These are phyloP conservation scores for Eucalyptus caleyi DNA, from an alignment of 345 rosid genomes.

Conservation along the genomic window DNA sequence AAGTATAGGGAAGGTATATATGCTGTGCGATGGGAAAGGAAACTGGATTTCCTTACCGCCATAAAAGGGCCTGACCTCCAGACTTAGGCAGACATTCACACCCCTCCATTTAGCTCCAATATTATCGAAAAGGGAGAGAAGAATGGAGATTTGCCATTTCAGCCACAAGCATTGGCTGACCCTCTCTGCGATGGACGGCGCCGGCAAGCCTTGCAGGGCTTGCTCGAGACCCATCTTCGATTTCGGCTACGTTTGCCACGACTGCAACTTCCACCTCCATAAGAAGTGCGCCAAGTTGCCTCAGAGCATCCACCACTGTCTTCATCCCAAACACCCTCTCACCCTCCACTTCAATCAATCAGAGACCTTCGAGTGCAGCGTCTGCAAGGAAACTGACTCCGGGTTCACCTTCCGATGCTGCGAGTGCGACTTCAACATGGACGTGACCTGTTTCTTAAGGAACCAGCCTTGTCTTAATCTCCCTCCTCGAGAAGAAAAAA, in stretches of 20 bases:
- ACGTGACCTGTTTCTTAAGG: neutral
- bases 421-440: neutral
- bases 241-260: neutral
- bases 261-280: conserved; percentile 6
- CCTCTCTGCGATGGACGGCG: neutral
- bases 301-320: neutral
- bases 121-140: neutral
- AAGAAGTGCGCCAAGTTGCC: conserved; percentile 3
- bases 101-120: neutral
- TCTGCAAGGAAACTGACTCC: neutral
- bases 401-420: conserved; percentile 1
- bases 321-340: conserved; percentile 13
- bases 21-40: neutral
- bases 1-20: neutral
- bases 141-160: neutral
- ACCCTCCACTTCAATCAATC: neutral
- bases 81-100: neutral
- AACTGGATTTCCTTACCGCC: neutral
- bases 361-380: neutral
- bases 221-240: neutral
- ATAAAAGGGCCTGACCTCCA: neutral
- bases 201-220: neutral
- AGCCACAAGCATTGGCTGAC: conserved; percentile 3
- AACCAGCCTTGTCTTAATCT: neutral
- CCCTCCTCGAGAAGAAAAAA: neutral